Evolutionary conservation across 2,329 filamentous ascomycete species (phyloP), one percentile per base, ranked within the genome.

Genomic region (Plectosphaerella plurivora): DNA sequence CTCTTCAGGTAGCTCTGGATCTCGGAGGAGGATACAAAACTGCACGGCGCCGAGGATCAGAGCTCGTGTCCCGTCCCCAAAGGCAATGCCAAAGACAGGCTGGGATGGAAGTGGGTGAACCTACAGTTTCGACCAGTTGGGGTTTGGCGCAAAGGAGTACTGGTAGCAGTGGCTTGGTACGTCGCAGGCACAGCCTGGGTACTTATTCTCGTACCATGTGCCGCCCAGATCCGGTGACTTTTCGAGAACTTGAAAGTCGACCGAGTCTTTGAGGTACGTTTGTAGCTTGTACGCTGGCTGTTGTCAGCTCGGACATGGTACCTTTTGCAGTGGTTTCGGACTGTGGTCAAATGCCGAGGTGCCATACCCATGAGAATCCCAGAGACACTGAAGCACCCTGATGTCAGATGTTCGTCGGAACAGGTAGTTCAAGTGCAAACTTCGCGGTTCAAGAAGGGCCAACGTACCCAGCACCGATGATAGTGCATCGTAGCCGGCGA

Each of bases 1-100:
- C 63, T 63, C 39, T 70, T 66, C 52, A 74, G 70, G 52, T 74
- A 74, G 2, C 59, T 49, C 33, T 65, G 66, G 12, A 74, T 74
- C 52, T 74, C 68, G 14, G 53, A 60, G 2, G 66, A 68, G 46
- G 65, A 60, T 7, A 71, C 66, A 51, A 72, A 74, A n/a, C 59
- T 61, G 8, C 35, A n/a, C 11, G 11, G 35, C 15, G 8, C 35
- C 35, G 35, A n/a, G 11, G 3, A 37, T 18, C 7, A 5, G 11
- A 8, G 16, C 56, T 28, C 48, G 50, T 12, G 5, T 25, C 4
- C 1, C 8, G 15, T 28, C 6, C 22, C 20, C 12, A 2, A 28
- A 11, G n/a, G 24, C 1, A 15, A 10, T 22, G 3, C 5, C 22
- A 22, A 22, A 22, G 22, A 3, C 22, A 22, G 22, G 3, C 22